Evolutionary conservation across 2,329 filamentous ascomycete genomes (phyloP), one percentile per base, ranked within the genome.

Genomic region (Phaeosphaeriaceae sp.): DNA sequence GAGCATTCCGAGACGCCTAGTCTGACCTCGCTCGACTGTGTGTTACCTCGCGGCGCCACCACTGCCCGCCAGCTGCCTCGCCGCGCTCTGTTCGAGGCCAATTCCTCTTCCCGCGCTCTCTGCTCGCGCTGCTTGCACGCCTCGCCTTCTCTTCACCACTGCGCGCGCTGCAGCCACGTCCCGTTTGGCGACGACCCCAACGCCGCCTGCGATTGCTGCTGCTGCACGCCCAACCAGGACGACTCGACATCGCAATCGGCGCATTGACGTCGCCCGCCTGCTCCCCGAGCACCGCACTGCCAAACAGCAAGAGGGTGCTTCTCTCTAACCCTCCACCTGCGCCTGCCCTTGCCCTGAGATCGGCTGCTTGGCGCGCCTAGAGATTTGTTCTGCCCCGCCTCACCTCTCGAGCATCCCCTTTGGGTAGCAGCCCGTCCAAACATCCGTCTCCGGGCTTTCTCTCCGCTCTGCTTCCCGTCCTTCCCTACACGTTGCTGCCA

Each of bases 141-240:
- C 24, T 53, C 60, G 60, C 56, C 57, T 36, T 36, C 31, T 45
- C 42, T 45, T 21, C 19, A 11, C 19, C 42, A 20, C 19, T 10
- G 42, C 57, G 58, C 57, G 58, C 57, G 68, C 73, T 76, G 74
- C 74, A 76, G 73, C 73, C 71, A 71, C 73, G 53, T 71, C 70
- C 62, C 48, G 53, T 68, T 67, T 65, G 61, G 69, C 69, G 64
- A 61, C 62, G 46, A 60, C 49, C 53, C 47, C 61, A 33, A 58
- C 56, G 53, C 41, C 62, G 58, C 58, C 62, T 73, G 59, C 54
- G 68, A 20, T 42, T 74, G 73, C 62, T 68, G 65, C 68, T 73
- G 67, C 67, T 64, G 62, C 62, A 53, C 58, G 63, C 69, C 59
- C 54, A 54, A 65, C 63, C 54, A 67, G 60, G 60, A 56, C 54